phyloP scores from a whole-genome alignment of 768 basidiomycete genomes.

The Termitomyces sp. region DNA sequence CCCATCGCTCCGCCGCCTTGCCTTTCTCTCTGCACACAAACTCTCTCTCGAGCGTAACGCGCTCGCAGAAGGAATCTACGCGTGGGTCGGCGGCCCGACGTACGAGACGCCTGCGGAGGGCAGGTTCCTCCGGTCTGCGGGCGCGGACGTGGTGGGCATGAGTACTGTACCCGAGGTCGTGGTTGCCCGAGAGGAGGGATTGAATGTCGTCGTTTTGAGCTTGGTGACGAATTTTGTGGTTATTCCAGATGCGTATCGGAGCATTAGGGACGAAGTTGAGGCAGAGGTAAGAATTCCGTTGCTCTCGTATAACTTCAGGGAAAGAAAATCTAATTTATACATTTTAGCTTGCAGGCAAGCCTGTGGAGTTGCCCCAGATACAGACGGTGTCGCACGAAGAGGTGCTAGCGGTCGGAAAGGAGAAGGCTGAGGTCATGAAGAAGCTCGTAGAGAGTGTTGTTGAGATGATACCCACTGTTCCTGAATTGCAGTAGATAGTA shows the following conservation, averaged over 20 bases:
- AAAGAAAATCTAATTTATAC: not conserved
- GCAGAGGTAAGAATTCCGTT: constrained; percentile 59
- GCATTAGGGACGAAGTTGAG: constrained; percentile 63
- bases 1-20: constrained; percentile 60
- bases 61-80: constrained; percentile 81
- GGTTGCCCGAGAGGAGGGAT: constrained; percentile 70
- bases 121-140: constrained; percentile 66
- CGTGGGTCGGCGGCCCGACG: constrained; percentile 88
- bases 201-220: constrained; percentile 78
- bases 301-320: not conserved
- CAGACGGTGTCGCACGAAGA: constrained; percentile 75
- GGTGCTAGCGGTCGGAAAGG: constrained; percentile 62
- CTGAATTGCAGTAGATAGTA: constrained; percentile 5
- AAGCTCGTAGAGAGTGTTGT: constrained; percentile 67
- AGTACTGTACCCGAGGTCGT: constrained; percentile 90
- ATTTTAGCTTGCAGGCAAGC: constrained; percentile 59
- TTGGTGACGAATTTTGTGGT: constrained; percentile 87
- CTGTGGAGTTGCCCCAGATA: constrained; percentile 36
- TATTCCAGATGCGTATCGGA: constrained; percentile 62
- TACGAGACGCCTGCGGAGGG: constrained; percentile 92
- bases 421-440: constrained; percentile 73
- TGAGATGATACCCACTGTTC: constrained; percentile 25
- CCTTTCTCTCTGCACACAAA: constrained; percentile 68
- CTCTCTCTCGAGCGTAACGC: constrained; percentile 53
- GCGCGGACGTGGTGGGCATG: constrained; percentile 94